A percentile compares a stretch with the other conserved stretches of the same genome.
These are phyloP conservation scores for Suillus lakei DNA, from an alignment of 768 basidiomycete genomes.

Conservation along the genomic window DNA sequence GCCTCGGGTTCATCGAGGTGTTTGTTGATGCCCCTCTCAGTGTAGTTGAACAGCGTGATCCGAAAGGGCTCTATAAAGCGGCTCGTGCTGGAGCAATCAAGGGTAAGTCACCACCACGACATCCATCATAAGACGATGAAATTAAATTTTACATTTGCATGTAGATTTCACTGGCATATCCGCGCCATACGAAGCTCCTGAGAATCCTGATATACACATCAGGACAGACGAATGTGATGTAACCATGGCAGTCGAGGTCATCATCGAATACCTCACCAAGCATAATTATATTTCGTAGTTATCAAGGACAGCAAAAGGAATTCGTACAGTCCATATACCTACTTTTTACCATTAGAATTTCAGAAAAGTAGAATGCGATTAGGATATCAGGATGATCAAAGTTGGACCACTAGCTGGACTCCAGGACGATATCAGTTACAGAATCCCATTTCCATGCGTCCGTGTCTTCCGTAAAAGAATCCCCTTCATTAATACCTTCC, in stretches of 20 bases:
- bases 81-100: conserved; percentile 95
- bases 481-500: conserved; percentile 39
- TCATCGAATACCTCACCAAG: conserved; percentile 76
- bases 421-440: conserved; percentile 21
- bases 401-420: conserved; percentile 5
- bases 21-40: conserved; percentile 91
- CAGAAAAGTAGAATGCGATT: conserved; percentile 10
- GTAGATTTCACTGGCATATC: conserved; percentile 98
- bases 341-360: conserved; percentile 22
- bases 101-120: conserved; percentile 51
- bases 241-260: conserved; percentile 73
- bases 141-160: conserved; percentile 9
- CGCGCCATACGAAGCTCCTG: conserved; percentile 93
- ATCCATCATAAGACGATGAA: conserved; percentile 10
- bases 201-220: conserved; percentile 88
- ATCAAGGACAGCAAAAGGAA: conserved; percentile 8
- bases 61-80: conserved; percentile 97
- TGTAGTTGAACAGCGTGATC: conserved; percentile 91
- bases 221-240: conserved; percentile 84
- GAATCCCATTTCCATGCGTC: conserved; percentile 16
- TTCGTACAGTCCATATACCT: conserved; percentile 15
- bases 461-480: conserved; percentile 14
- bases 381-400: not conserved
- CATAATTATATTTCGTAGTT: conserved; percentile 58
- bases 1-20: conserved; percentile 89